Conservation (phyloP, 345 rosid species). For the Garcia nutans region DNA sequence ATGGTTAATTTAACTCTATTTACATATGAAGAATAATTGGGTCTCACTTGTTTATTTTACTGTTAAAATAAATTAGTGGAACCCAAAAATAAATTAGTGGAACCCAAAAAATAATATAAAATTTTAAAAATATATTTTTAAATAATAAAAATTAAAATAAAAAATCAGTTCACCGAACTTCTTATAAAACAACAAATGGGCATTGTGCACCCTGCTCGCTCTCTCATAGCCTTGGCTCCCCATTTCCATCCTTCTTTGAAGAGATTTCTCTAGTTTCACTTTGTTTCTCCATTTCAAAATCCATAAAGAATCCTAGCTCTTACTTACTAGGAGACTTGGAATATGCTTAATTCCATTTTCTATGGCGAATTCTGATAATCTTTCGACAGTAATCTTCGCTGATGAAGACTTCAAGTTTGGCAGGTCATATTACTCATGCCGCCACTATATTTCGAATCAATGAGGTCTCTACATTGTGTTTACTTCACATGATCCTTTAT, state of each 20-base stretch:
- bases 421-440: slow-evolving; percentile 91
- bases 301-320: neutral
- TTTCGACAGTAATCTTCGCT: slow-evolving; percentile 30
- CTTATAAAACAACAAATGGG: slow-evolving; percentile 19
- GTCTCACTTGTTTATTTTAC: too few relatives aligned
- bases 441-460: slow-evolving; percentile 82
- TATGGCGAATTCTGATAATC: slow-evolving; percentile 46
- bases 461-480: slow-evolving; percentile 49
- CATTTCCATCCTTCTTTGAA: neutral
- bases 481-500: neutral
- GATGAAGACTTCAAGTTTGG: slow-evolving; percentile 64
- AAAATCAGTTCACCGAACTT: too few relatives aligned
- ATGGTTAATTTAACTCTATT: too few relatives aligned
- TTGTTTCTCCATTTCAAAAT: neutral
- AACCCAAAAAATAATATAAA: too few relatives aligned
- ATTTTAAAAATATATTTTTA: too few relatives aligned
- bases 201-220: slow-evolving; percentile 26
- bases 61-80: too few relatives aligned
- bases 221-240: neutral
- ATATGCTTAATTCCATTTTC: slow-evolving; percentile 1
- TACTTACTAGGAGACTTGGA: neutral
- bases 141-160: too few relatives aligned
- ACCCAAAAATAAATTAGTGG: too few relatives aligned
- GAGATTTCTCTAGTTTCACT: neutral
- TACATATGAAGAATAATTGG: too few relatives aligned